phyloP scores from a whole-genome alignment of 108 stramenopile species.

The Schizochytrium sp. region DNA sequence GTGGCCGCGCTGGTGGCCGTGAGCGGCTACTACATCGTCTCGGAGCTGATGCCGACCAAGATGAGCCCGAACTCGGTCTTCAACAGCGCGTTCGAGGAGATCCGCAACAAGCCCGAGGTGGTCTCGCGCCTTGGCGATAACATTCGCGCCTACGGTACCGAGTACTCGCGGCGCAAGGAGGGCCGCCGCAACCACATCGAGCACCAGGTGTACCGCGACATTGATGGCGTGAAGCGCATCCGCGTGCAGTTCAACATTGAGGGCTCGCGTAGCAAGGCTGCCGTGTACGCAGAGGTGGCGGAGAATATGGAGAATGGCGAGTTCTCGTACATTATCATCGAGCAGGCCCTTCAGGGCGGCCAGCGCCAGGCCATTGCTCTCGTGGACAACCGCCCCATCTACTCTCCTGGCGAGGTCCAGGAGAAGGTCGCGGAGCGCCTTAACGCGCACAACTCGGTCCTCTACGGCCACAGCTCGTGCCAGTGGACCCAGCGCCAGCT shows the following conservation, averaged over 20 bases:
- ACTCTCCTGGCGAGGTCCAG: neutral
- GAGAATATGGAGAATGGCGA: slow-evolving; percentile 27
- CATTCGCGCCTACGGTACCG: neutral
- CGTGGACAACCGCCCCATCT: slow-evolving; percentile 16
- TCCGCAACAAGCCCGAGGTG: neutral
- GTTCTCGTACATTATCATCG: slow-evolving; percentile 17
- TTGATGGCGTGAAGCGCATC: slow-evolving; percentile 12
- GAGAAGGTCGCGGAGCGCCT: slow-evolving; percentile 5
- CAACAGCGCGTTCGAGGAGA: neutral
- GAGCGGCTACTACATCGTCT: neutral
- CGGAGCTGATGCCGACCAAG: slow-evolving; percentile 13
- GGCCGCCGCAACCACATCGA: slow-evolving; percentile 1
- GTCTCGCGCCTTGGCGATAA: neutral
- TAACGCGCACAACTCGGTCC: neutral
- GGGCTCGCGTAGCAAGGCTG: slow-evolving; percentile 27
- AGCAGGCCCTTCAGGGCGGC: neutral
- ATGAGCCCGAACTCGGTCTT: slow-evolving; percentile 10
- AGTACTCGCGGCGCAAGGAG: slow-evolving; percentile 15
- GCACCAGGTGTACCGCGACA: slow-evolving; percentile 1
- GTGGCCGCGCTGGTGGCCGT: neutral
- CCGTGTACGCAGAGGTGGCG: slow-evolving; percentile 41
- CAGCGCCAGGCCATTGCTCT: neutral
- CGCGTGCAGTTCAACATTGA: slow-evolving; percentile 17
- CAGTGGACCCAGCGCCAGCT: slow-evolving; percentile 16
- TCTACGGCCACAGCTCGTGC: slow-evolving; percentile 9